Evolutionary conservation across 2,329 filamentous ascomycete species (phyloP).

Genomic region (Lasiodiplodia gonubiensis): DNA sequence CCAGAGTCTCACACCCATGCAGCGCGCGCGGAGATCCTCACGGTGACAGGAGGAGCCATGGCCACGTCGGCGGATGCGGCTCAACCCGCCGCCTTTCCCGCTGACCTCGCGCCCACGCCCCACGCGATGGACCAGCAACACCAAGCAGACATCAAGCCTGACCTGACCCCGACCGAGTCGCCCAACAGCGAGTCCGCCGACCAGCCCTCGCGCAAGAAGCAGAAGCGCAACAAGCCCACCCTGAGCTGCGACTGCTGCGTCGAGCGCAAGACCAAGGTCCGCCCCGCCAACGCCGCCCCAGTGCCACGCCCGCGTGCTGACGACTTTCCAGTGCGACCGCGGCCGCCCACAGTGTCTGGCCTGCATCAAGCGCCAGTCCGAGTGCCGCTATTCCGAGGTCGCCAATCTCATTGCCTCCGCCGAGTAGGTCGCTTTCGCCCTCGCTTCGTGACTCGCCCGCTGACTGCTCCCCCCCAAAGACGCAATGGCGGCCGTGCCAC

Average conservation of each 20-base stretch:
- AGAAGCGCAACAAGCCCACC: constrained; percentile 85
- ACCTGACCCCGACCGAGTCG: constrained; percentile 2
- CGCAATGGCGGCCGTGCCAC: constrained; percentile 29
- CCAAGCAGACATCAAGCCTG: neutral
- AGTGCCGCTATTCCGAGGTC: constrained; percentile 76
- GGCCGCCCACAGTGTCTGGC: constrained; percentile 62
- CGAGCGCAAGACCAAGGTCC: constrained; percentile 80
- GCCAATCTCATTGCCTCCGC: constrained; percentile 69
- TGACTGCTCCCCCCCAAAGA: constrained; percentile 26
- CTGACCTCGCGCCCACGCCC: constrained; percentile 5
- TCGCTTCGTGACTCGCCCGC: constrained; percentile 21
- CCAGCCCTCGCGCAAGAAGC: constrained; percentile 61
- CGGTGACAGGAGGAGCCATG: constrained; percentile 24
- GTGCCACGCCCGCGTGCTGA: constrained; percentile 15
- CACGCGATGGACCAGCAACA: neutral
- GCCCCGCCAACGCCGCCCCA: neutral
- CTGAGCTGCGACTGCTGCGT: constrained; percentile 81
- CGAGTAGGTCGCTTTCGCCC: constrained; percentile 60
- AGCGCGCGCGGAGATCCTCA: constrained; percentile 18
- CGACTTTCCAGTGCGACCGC: constrained; percentile 68
- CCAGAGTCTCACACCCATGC: constrained; percentile 24
- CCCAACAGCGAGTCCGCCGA: constrained; percentile 1
- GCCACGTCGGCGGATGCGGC: constrained; percentile 17
- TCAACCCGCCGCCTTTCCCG: constrained; percentile 8
- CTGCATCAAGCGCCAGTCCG: constrained; percentile 77